Evolutionary conservation across 192 early-diverging fungal genomes (phyloP), one percentile per base, ranked within the genome.

Genomic region (Entomortierella parvispora): DNA sequence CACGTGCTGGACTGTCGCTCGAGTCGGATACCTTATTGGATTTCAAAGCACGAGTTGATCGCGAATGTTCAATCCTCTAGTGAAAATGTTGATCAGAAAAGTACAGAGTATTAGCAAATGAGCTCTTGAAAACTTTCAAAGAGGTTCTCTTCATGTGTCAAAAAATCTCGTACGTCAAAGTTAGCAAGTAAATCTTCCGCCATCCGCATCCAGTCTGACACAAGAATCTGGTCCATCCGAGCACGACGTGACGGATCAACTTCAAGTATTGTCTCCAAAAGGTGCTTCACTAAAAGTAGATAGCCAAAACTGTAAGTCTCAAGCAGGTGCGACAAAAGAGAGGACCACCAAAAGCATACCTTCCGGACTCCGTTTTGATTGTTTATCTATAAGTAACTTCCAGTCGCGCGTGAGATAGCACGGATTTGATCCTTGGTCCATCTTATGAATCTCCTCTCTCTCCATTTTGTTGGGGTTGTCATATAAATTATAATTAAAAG

Each of bases 171-270:
- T 48, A 75, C 71, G 14, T 76, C 72, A n/a, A 66, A 51, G 23
- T 68, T 76, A 15, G 33, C 26, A 7, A 77, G 40, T 14, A 63
- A 59, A 22, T 62, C 65, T 2, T 76, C 55, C 2, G 53, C 47
- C 60, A 77, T 68, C 14, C 53, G 44, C n/a, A 63, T 47, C 74
- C 74, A 77, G 20, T 77, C 74, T 11, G 29, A 11, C 10, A 22
- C 23, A 6, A 68, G 42, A 1, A 77, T 32, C 11, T 42, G 6
- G 1, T 51, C 31, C 4, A 66, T 66, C 0, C 20, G n/a, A 25
- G 59, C 22, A n/a, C 74, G 74, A 26, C n/a, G 48, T n/a, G 74
- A 58, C 2, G 74, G 54, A 22, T 77, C 74, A 7, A 52, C 2
- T 5, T 2, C 18, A 7, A 77, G 28, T 65, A 77, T 64, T 6